These are phyloP conservation scores for Pilaira anomala DNA, from an alignment of 192 early-diverging fungal genomes.

Conservation along the genomic window DNA sequence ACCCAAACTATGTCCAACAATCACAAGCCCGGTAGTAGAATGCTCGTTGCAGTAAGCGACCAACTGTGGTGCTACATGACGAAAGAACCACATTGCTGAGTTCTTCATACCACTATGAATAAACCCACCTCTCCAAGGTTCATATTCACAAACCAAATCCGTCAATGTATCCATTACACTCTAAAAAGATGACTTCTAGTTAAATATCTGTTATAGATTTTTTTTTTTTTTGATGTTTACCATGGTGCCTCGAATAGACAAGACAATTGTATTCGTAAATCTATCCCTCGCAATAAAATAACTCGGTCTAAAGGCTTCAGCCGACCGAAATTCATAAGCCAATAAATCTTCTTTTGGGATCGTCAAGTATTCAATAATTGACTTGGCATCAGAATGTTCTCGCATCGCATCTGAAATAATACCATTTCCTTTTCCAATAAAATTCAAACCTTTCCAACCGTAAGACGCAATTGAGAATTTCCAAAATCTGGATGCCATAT, in stretches of 20 bases:
- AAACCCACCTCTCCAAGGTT: constrained; percentile 72
- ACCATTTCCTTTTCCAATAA: constrained; percentile 67
- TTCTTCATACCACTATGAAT: constrained; percentile 73
- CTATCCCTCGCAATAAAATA: constrained; percentile 71
- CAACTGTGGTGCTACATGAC: constrained; percentile 59
- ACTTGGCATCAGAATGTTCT: constrained; percentile 61
- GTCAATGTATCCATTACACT: constrained; percentile 72
- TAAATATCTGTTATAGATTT: too few relatives aligned
- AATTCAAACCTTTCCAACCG: constrained; percentile 72
- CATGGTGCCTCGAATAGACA: constrained; percentile 71
- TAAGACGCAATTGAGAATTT: constrained; percentile 45
- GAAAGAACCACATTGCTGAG: constrained; percentile 71
- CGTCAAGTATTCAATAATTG: constrained; percentile 59
- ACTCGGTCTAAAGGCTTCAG: constrained; percentile 63
- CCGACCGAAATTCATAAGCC: constrained; percentile 63
- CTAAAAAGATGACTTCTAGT: constrained; percentile 17
- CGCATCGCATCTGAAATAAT: constrained; percentile 62
- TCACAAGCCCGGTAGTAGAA: constrained; percentile 49
- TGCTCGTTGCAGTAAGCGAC: constrained; percentile 56
- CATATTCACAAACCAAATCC: constrained; percentile 74
- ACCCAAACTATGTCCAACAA: constrained; percentile 76
- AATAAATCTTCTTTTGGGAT: constrained; percentile 62
- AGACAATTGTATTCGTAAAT: constrained; percentile 57
- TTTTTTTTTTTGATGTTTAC: constrained; percentile 17
- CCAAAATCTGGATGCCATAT: constrained; percentile 37